Base-by-base conservation (phyloP, 169 alveolate species). In the Prorocentrum cordatum region DNA sequence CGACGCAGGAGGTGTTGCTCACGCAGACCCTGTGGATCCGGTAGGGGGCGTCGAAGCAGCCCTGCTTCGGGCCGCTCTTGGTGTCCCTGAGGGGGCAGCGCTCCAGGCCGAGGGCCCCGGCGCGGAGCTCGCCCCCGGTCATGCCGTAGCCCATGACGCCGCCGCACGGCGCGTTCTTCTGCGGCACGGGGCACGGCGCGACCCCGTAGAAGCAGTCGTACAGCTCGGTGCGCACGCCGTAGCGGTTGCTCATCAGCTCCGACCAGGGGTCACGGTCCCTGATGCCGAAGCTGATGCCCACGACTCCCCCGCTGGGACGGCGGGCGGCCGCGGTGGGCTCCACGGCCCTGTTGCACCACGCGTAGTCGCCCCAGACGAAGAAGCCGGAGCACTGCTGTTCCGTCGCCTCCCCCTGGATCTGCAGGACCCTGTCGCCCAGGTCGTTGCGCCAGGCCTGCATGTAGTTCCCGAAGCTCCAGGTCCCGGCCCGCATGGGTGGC, bases 311-410 rank as follows among this genome's bases (percentile, higher is more conserved):
- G n/a, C n/a, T n/a, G n/a, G n/a, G n/a, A n/a, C n/a, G n/a, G n/a
- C n/a, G n/a, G 22, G 47, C 5, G 31, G 59, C 42, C 38, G 67
- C 31, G 9, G 50, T 72, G 26, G 59, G 72, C 59, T 50, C 45
- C 38, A 75, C 50, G 29, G 86, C 86, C 0, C 58, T 59, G 72
- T 54, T 26, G 86, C 86, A 75, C 86, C 86, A 75, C 14, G 86
- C 86, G 33, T 70, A 75, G 72, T 75, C 86, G 26, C 86, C 86
- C 14, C 50, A 75, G 27, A 75, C 45, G 42, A 54, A 54, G 59
- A 75, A 75, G 5, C 86, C 86, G 9, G 45, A 27, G 86, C 86
- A 75, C 24, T 38, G 33, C 47, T 61, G 50, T 39, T 75, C 86
- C 2, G 86, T 54, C 59, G 59, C 86, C 18, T 54, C 29, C 20